Percentiles rank a stretch among this genome's conserved stretches.
Conservation (phyloP, 2,329 filamentous ascomycete species). For the Chaetomiaceae sp. region DNA sequence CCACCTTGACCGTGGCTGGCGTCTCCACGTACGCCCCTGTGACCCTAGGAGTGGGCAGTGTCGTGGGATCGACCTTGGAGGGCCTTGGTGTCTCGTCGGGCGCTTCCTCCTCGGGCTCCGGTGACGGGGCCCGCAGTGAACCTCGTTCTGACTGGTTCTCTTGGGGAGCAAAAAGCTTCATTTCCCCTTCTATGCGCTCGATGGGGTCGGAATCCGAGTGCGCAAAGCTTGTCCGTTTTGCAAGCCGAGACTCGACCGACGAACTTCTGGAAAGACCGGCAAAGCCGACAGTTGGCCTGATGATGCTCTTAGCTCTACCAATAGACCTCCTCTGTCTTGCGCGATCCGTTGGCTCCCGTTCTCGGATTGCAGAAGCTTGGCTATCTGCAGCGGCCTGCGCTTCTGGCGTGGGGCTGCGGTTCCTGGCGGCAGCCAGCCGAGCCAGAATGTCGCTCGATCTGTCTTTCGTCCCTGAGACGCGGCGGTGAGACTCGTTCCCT, state of each 20-base stretch:
- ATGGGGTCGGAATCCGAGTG: slow-evolving; percentile 52
- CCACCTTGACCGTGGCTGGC: slow-evolving; percentile 43
- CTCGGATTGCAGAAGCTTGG: not conserved
- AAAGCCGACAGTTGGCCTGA: slow-evolving; percentile 45
- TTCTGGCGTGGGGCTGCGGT: slow-evolving; percentile 40
- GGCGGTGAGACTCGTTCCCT: not conserved
- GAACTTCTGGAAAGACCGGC: slow-evolving; percentile 39
- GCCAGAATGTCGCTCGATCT: slow-evolving; percentile 48
- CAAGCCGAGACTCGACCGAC: slow-evolving; percentile 45
- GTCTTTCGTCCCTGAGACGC: slow-evolving; percentile 28
- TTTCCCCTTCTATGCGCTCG: slow-evolving; percentile 53
- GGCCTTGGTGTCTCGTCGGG: slow-evolving; percentile 46
- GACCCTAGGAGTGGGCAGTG: slow-evolving; percentile 50
- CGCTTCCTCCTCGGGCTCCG: slow-evolving; percentile 35
- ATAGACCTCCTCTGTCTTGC: slow-evolving; percentile 13
- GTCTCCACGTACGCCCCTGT: slow-evolving; percentile 56
- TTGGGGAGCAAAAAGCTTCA: slow-evolving; percentile 50
- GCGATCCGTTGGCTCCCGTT: slow-evolving; percentile 10
- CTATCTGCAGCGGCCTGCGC: slow-evolving; percentile 19
- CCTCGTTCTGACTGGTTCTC: slow-evolving; percentile 55
- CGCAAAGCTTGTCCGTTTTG: slow-evolving; percentile 45
- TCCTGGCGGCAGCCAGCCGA: slow-evolving; percentile 45
- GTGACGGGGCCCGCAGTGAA: slow-evolving; percentile 49
- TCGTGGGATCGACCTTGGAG: slow-evolving; percentile 41
- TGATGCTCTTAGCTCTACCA: slow-evolving; percentile 22